phyloP scores from a whole-genome alignment of 2,329 filamentous ascomycete genomes.

The Aspergillus quadricinctus region DNA sequence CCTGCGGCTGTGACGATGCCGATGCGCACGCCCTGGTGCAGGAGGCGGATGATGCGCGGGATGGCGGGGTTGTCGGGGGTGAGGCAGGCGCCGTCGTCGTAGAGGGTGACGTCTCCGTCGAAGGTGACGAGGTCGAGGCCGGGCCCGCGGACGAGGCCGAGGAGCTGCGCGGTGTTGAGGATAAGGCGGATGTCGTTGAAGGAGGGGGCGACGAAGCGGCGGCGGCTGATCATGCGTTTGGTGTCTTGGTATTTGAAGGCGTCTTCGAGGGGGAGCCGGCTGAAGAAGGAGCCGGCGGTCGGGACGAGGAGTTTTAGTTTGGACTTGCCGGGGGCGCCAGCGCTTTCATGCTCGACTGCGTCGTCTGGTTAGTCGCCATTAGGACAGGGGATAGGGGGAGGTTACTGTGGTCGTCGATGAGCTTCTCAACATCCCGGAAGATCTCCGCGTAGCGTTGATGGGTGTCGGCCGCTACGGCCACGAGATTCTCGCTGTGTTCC shows the following conservation, averaged over 20 bases:
- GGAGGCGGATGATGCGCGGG: constrained; percentile 61
- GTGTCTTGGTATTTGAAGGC: constrained; percentile 89
- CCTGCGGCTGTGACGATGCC: constrained; percentile 96
- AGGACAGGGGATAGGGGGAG: constrained; percentile 3
- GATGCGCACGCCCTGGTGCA: constrained; percentile 73
- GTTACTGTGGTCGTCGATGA: constrained; percentile 86
- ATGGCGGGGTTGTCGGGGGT: constrained; percentile 74
- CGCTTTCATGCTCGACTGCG: constrained; percentile 67
- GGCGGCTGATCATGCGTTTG: constrained; percentile 78
- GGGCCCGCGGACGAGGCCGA: constrained; percentile 74
- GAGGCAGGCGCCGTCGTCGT: constrained; percentile 81
- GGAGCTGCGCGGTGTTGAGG: constrained; percentile 89
- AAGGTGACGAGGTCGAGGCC: constrained; percentile 85
- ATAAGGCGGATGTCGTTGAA: constrained; percentile 96
- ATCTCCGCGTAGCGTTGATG: constrained; percentile 91
- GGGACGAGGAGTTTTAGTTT: constrained; percentile 92
- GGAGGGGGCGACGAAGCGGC: constrained; percentile 89
- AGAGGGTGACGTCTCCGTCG: constrained; percentile 95
- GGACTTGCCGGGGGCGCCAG: constrained; percentile 64
- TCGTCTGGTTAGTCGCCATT: constrained; percentile 1
- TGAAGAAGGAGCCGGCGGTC: constrained; percentile 90
- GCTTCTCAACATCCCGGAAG: constrained; percentile 84
- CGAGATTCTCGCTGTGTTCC: constrained; percentile 57
- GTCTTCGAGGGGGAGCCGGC: constrained; percentile 75
- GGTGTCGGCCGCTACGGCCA: constrained; percentile 71